Evolutionary conservation across 1,284 basidiomycete genomes (phyloP), one percentile per base, ranked within the genome.

Genomic region (Lentinula novae-zelandiae): DNA sequence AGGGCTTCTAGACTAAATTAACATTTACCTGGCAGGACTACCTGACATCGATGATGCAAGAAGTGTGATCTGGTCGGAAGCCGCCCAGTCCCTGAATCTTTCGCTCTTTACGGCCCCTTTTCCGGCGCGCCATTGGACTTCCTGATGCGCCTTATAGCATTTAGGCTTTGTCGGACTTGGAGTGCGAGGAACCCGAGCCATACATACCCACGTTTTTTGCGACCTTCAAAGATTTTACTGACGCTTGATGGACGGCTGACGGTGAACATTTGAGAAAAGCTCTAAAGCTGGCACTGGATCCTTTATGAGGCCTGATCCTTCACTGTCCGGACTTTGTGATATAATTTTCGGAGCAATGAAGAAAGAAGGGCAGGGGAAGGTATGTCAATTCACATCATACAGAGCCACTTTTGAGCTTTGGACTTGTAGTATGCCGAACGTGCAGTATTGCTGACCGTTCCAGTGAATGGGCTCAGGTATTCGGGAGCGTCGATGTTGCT

Each of bases 1-100:
- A 44, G 13, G 7, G 10, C 42, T 49, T 49, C 22, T 49, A 49
- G 48, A 20, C 8, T 31, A 20, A 53, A 52, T 52, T 52, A 15
- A 27, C 33, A 22, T 52, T 53, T 53, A 53, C 17, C 51, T 44
- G 20, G 40, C 42, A 34, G 22, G 54, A 56, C 27, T 27, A 27
- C 40, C 27, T 56, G 54, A 56, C 54, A n/a, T 44, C n/a, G 31
- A 56, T 56, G 54, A 44, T 46, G 27, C 54, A 44, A 56, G 54
- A 56, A 56, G 54, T 46, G 54, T 56, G 54, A 56, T 56, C 17
- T 12, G 17, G 40, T 34, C 20, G 27, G 38, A 54, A 56, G 40
- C 22, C 42, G 13, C 10, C 39, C 40, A 44, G 46, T 40, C 53
- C 34, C 54, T 42, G 54, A 22, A 54, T 13, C 9, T 42, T 42